A percentile compares a stretch with the other conserved stretches of the same genome.
These are phyloP conservation scores for Talaromyces borbonicus DNA, from an alignment of 495 filamentous ascomycete species.

Conservation along the genomic window DNA sequence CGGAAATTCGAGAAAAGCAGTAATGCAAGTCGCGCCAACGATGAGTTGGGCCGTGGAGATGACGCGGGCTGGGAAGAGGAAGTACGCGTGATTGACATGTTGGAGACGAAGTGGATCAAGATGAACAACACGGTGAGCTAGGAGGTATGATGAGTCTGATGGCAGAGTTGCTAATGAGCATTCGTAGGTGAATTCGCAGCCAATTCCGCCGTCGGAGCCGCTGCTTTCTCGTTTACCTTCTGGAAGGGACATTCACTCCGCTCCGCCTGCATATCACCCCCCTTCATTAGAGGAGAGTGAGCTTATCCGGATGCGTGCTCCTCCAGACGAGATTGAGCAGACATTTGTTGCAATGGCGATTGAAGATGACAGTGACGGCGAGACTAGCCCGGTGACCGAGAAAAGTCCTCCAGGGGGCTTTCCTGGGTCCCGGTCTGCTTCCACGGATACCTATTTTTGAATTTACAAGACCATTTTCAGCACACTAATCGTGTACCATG, in stretches of 20 bases:
- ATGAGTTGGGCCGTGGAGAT: constrained; percentile 58
- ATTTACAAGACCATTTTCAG: too few relatives aligned
- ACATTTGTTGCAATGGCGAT: constrained; percentile 24
- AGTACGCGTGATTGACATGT: constrained; percentile 70
- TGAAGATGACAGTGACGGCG: constrained; percentile 32
- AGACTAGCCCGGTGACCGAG: constrained; percentile 31
- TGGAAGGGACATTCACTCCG: constrained; percentile 72
- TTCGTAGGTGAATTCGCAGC: constrained; percentile 68
- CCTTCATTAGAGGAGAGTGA: constrained; percentile 46
- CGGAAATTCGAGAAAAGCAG: constrained; percentile 60
- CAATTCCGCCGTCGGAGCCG: constrained; percentile 57
- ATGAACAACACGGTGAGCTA: constrained; percentile 80
- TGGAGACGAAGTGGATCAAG: constrained; percentile 83
- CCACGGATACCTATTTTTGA: constrained; percentile 40
- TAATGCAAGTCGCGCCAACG: constrained; percentile 19
- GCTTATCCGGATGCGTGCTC: constrained; percentile 39
- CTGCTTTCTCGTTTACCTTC: constrained; percentile 71
- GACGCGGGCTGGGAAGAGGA: constrained; percentile 83
- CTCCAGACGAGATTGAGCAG: constrained; percentile 28
- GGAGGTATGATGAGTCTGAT: background rate
- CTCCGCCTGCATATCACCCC: constrained; percentile 47
- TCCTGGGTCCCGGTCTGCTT: constrained; percentile 17
- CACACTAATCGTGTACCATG: too few relatives aligned
- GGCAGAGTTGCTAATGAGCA: background rate
- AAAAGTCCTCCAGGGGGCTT: constrained; percentile 37